Base-by-base conservation (phyloP, 192 early-diverging fungal species). In the Linnemannia exigua region DNA sequence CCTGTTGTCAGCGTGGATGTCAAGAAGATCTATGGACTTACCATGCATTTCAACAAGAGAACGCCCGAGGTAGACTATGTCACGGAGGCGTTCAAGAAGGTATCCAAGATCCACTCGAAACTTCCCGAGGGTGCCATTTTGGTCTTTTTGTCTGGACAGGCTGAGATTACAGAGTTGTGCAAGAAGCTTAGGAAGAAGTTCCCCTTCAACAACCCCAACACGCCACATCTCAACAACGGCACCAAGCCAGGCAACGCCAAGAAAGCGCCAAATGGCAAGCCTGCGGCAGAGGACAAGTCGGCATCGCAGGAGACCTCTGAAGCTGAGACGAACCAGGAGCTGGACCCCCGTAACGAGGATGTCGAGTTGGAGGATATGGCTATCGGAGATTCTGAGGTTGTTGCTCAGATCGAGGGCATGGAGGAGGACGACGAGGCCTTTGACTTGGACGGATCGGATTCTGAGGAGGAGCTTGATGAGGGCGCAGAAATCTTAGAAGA, bases 121-220 rank as follows among this genome's bases (percentile, higher is more conserved):
- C 91, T 99, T n/a, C 98, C 99, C 2, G 92, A 88, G 41, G 99
- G 98, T 70, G 98, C 89, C 3, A 98, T 99, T 41, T 90, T 99
- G 35, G 93, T 99, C 35, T 99, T 99, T 85, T 79, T 99, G 80
- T 97, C 97, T 19, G 98, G 99, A 36, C 97, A 99, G 82, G 94
- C 95, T 38, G 99, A 99, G 87, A 97, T 99, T 47, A 93, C 90
- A 31, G 89, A 92, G 1, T 82, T 98, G 19, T 95, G 95, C 70
- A 93, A 93, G 72, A 91, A 93, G 81, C 90, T 99, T 12, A 91
- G 93, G 46, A 90, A 91, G 70, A 93, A 91, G 77, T 98, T 95
- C 74, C 93, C 97, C 14, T 77, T 87, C 79, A 69, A 85, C 37
- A 72, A 38, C 36, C 28, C 75, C 63, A 46, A 28, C 22, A 38